These are phyloP conservation scores for Huntiella abstrusa DNA, from an alignment of 2,329 filamentous ascomycete genomes.

Conservation along the genomic window DNA sequence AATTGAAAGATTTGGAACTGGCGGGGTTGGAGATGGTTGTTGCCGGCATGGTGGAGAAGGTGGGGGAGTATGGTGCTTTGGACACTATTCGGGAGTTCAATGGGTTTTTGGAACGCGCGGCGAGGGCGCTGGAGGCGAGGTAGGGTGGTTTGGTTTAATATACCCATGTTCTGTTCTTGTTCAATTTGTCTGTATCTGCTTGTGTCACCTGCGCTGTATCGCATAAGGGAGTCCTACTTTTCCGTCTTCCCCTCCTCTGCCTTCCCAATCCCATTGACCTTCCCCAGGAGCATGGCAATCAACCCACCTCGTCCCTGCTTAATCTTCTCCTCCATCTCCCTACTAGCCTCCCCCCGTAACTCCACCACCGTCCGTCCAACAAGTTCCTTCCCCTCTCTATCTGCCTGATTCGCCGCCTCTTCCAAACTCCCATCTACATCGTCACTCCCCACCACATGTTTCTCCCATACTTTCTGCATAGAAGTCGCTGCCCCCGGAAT, in stretches of 20 bases:
- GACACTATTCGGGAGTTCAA: slow-evolving; percentile 43
- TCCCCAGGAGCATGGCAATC: slow-evolving; percentile 21
- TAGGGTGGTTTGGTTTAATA: background rate
- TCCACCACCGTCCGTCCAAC: slow-evolving; percentile 36
- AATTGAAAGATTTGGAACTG: slow-evolving; percentile 31
- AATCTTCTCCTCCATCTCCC: slow-evolving; percentile 34
- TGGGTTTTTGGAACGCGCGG: slow-evolving; percentile 41
- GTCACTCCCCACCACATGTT: slow-evolving; percentile 37
- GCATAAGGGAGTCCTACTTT: background rate
- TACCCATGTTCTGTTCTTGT: too few relatives aligned
- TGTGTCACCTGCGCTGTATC: background rate
- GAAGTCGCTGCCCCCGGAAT: background rate
- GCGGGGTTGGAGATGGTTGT: slow-evolving; percentile 39
- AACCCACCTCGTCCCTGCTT: slow-evolving; percentile 31
- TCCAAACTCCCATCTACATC: slow-evolving; percentile 41
- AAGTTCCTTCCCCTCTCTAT: slow-evolving; percentile 40
- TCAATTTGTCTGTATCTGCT: too few relatives aligned
- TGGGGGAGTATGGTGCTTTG: slow-evolving; percentile 32
- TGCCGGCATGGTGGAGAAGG: slow-evolving; percentile 31
- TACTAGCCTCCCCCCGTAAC: slow-evolving; percentile 36
- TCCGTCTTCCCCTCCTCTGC: background rate
- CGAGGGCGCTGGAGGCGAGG: slow-evolving; percentile 27
- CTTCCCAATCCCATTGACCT: slow-evolving; percentile 14
- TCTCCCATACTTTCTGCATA: slow-evolving; percentile 22
- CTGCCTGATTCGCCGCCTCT: slow-evolving; percentile 42